Percentiles rank a stretch among this genome's conserved stretches.
These are phyloP conservation scores for Carallia brachiata DNA, from an alignment of 345 rosid species.

Conservation along the genomic window DNA sequence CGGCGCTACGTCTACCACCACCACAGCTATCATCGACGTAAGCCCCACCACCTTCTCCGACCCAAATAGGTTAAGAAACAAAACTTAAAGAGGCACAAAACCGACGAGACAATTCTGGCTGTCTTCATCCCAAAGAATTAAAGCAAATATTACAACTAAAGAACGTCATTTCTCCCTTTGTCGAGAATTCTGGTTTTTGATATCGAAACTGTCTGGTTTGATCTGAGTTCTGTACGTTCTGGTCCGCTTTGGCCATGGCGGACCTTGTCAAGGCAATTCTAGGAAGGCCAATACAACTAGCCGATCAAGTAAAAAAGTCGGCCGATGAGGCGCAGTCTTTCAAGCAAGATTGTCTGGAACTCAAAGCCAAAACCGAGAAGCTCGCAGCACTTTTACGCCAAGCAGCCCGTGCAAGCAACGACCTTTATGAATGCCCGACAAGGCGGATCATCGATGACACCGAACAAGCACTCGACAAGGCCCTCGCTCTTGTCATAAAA, in stretches of 20 bases:
- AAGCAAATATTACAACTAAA: background rate
- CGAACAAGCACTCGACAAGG: slow-evolving; percentile 69
- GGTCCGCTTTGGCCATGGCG: slow-evolving; percentile 58
- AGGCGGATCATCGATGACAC: slow-evolving; percentile 74
- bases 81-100: background rate
- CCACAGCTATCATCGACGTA: background rate
- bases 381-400: slow-evolving; percentile 68
- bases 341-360: slow-evolving; percentile 68
- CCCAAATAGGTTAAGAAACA: background rate
- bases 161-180: too few relatives aligned
- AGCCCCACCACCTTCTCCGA: background rate
- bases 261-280: slow-evolving; percentile 69
- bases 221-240: slow-evolving; percentile 4
- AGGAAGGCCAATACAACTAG: slow-evolving; percentile 67
- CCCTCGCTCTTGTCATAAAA: slow-evolving; percentile 52
- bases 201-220: slow-evolving; percentile 2
- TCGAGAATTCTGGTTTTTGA: background rate
- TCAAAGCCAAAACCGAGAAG: slow-evolving; percentile 68
- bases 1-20: background rate
- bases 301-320: slow-evolving; percentile 59
- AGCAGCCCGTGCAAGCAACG: slow-evolving; percentile 74
- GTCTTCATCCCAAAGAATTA: background rate
- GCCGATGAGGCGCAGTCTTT: slow-evolving; percentile 70
- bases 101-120: background rate
- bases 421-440: slow-evolving; percentile 71